Base-by-base conservation (phyloP, 768 basidiomycete species). In the Agaricus blazei region DNA sequence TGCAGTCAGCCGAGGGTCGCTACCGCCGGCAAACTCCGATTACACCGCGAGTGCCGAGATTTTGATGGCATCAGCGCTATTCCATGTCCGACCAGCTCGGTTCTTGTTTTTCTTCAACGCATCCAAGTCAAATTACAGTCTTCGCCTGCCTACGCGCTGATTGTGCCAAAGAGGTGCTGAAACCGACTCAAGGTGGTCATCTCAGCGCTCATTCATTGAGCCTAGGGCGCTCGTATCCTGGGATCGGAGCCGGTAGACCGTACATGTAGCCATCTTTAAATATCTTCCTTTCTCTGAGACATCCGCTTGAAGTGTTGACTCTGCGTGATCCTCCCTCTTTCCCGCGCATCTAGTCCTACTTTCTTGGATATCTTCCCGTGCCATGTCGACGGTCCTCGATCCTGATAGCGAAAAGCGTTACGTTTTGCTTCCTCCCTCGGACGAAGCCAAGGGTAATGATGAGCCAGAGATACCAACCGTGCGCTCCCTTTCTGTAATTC, bases 51-150 rank as follows among this genome's bases (percentile, higher is more conserved):
- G 34, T 34, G 19, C 19, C 19, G 19, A 19, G 19, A 19, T 19
- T 19, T 43, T 56, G 54, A 56, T 44, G 48, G 31, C 40, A 49
- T 56, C 54, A 56, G 3, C 12, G 15, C 2, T 31, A 26, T 56
- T 56, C 29, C 41, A 50, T 14, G 48, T 49, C 54, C 54, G 54
- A 56, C 41, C 26, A 44, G 9, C 3, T 15, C n/a, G 31, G 5
- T 15, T 15, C 11, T 43, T 44, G 43, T 50, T 40, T 50, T 36
- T 31, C 37, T 19, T 8, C 34, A 43, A 49, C 36, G 54, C 54
- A 56, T 56, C 54, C 48, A 49, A 56, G 54, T 56, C 54, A 56
- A 55, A 56, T 56, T 56, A 56, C 54, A 56, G 50, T 56, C 54
- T 29, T 56, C 27, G 54, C 54, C 54, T 43, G 24, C 31, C 29